These are phyloP conservation scores for Leishmania arabica DNA, from an alignment of 208 protist genomes.

Conservation along the genomic window DNA sequence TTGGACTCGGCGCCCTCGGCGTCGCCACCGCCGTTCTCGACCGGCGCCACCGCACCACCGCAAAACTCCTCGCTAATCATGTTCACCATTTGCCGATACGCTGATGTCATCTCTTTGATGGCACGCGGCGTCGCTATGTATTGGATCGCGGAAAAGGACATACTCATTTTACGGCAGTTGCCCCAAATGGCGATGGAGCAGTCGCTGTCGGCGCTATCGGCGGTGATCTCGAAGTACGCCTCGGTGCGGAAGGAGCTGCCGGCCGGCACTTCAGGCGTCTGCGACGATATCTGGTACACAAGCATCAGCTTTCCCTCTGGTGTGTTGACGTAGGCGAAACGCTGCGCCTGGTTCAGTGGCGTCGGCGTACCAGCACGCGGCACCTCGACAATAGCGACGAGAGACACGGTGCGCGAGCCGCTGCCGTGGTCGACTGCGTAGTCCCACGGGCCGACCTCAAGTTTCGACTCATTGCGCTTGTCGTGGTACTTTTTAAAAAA, in stretches of 20 bases:
- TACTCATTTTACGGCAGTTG: conserved; percentile 77
- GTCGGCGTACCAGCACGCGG: conserved; percentile 63
- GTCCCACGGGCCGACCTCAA: conserved; percentile 66
- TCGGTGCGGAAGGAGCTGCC: conserved; percentile 80
- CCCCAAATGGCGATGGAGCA: conserved; percentile 73
- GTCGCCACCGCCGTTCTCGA: conserved; percentile 8
- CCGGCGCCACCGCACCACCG: conserved; percentile 29
- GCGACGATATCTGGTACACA: conserved; percentile 82
- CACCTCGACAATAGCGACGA: conserved; percentile 67
- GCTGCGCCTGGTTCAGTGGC: conserved; percentile 76
- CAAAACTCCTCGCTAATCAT: conserved; percentile 76
- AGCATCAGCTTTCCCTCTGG: conserved; percentile 49
- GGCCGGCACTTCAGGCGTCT: conserved; percentile 71
- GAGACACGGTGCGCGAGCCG: conserved; percentile 66
- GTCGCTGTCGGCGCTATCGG: conserved; percentile 44
- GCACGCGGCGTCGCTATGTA: conserved; percentile 72
- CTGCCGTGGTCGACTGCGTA: conserved; percentile 74
- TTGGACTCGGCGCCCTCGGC: conserved; percentile 4
- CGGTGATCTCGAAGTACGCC: conserved; percentile 72
- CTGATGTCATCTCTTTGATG: conserved; percentile 76
- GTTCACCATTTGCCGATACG: conserved; percentile 75
- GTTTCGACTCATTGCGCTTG: conserved; percentile 61
- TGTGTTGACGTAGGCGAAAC: conserved; percentile 64
- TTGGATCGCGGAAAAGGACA: conserved; percentile 68
- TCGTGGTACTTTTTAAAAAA: conserved; percentile 81